Evolutionary conservation across 805 yeast species (phyloP).

Genomic region (Kuraishia piskuri): DNA sequence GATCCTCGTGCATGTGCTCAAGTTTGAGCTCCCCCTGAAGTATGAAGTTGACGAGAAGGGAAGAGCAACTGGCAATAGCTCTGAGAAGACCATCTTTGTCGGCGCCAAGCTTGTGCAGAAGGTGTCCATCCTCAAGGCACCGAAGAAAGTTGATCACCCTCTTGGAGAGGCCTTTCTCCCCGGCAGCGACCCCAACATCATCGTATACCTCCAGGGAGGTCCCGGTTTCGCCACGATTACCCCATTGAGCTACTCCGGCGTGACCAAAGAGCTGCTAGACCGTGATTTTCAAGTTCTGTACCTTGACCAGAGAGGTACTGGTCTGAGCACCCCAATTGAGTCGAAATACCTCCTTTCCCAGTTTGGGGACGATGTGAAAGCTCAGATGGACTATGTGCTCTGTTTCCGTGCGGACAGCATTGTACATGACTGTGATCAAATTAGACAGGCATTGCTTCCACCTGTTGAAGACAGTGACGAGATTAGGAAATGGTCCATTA

Average conservation of each 20-base stretch:
- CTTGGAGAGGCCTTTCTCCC: not conserved
- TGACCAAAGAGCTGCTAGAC: slow-evolving; percentile 28
- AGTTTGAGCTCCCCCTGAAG: not conserved
- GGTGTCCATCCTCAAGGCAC: not conserved
- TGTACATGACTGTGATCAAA: slow-evolving; percentile 39
- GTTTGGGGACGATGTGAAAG: slow-evolving; percentile 12
- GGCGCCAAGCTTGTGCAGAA: not conserved
- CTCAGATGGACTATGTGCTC: slow-evolving; percentile 30
- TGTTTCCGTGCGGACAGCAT: slow-evolving; percentile 47
- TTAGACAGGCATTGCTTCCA: slow-evolving; percentile 27
- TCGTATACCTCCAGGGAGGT: slow-evolving; percentile 36
- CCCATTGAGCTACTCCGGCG: slow-evolving; percentile 27
- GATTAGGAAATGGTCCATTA: slow-evolving; percentile 30
- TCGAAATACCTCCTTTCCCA: slow-evolving; percentile 13
- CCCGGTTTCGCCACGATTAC: slow-evolving; percentile 36
- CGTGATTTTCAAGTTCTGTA: slow-evolving; percentile 34
- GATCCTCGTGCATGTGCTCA: not conserved
- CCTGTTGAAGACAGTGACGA: slow-evolving; percentile 17
- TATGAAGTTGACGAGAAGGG: not conserved
- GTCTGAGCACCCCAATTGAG: slow-evolving; percentile 40
- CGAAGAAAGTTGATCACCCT: not conserved
- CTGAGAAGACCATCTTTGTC: not conserved
- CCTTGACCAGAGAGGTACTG: slow-evolving; percentile 58
- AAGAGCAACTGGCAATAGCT: not conserved
- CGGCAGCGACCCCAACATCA: slow-evolving; percentile 18